Conservation (phyloP, 176 grass and related monocot genomes). For the Stipa capillata region DNA sequence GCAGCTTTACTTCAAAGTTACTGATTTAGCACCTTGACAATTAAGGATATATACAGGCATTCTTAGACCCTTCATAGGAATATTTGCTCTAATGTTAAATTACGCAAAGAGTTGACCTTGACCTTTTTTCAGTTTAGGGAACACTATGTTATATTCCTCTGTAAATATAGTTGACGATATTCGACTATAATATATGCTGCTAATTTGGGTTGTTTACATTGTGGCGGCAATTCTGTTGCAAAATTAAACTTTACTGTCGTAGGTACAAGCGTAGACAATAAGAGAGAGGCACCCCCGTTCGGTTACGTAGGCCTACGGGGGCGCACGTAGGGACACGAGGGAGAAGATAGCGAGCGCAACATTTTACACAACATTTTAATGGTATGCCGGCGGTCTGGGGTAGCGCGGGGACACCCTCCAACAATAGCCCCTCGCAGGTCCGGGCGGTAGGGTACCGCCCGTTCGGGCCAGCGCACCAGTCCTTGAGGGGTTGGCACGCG, state of each 20-base stretch:
- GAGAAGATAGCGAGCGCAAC: too few relatives aligned
- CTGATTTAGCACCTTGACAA: neutral
- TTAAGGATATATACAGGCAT: neutral
- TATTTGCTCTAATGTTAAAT: neutral
- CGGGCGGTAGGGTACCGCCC: too few relatives aligned
- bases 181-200: neutral
- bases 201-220: neutral
- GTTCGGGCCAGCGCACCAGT: too few relatives aligned
- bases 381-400: too few relatives aligned
- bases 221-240: neutral
- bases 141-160: neutral
- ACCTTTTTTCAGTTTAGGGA: neutral
- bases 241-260: neutral
- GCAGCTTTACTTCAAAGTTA: neutral
- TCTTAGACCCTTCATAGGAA: conserved; percentile 1
- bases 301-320: too few relatives aligned
- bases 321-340: too few relatives aligned
- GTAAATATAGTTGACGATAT: neutral
- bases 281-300: too few relatives aligned
- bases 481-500: too few relatives aligned
- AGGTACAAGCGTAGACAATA: too few relatives aligned
- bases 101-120: neutral
- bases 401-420: too few relatives aligned
- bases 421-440: too few relatives aligned
- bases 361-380: too few relatives aligned